Evolutionary conservation across 441 rosid genomes (phyloP).

Genomic region (Croton laevigatus): DNA sequence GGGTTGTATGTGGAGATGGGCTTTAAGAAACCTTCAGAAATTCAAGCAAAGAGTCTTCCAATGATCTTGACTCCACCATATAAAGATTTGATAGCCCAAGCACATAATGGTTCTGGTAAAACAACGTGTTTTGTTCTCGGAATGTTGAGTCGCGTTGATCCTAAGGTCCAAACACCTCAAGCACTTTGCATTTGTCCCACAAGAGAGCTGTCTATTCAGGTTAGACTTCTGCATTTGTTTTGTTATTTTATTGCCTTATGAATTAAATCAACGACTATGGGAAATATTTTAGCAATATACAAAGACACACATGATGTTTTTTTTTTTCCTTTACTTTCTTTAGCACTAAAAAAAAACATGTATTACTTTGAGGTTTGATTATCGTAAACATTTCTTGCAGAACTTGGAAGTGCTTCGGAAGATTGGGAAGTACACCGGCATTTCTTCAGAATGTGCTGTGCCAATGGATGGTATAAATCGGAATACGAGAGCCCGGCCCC

Average conservation of each 20-base stretch:
- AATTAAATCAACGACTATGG: no score
- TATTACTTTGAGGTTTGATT: conserved; percentile 3
- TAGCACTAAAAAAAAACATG: not conserved
- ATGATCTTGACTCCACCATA: conserved; percentile 90
- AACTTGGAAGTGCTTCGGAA: conserved; percentile 85
- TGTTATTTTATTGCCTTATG: not conserved
- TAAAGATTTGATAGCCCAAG: conserved; percentile 87
- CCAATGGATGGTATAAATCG: conserved; percentile 49
- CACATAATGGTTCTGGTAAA: conserved; percentile 96
- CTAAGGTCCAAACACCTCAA: conserved; percentile 56
- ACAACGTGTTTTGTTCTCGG: conserved; percentile 97
- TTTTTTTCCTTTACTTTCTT: not conserved
- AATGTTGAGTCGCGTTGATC: conserved; percentile 86
- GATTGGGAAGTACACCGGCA: conserved; percentile 91
- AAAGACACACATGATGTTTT: no score
- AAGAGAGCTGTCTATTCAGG: conserved; percentile 91
- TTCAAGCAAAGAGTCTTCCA: conserved; percentile 87
- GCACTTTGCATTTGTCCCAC: conserved; percentile 97
- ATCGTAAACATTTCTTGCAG: conserved; percentile 37
- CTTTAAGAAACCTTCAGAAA: conserved; percentile 89
- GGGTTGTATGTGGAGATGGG: conserved; percentile 92
- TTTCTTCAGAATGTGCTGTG: conserved; percentile 67
- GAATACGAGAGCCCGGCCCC: conserved; percentile 35
- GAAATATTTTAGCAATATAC: not conserved
- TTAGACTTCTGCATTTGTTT: conserved; percentile 20